phyloP scores from a whole-genome alignment of 257 asterid genomes.

The Solanum chilense region DNA sequence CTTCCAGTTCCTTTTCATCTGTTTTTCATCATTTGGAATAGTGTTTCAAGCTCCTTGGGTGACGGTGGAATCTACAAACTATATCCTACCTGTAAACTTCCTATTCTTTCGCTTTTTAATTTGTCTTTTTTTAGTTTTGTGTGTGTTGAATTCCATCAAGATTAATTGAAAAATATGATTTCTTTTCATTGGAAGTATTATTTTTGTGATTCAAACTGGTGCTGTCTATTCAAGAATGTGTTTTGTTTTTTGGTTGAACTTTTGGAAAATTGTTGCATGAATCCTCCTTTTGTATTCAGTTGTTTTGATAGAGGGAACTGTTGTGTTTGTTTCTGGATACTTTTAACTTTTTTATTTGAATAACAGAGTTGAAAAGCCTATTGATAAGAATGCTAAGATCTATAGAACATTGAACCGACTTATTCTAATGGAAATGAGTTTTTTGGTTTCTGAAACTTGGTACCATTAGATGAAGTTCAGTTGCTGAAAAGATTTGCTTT shows the following conservation, averaged over 20 bases:
- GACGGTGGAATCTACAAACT: constrained; percentile 5
- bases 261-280: not conserved
- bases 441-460: not conserved
- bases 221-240: not conserved
- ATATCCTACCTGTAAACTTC: constrained; percentile 33
- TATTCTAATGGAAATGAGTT: not conserved
- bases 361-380: not conserved
- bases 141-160: not conserved
- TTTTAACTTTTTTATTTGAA: not conserved
- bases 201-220: not conserved
- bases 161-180: not conserved
- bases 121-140: not conserved
- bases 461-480: not conserved
- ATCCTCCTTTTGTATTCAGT: not conserved
- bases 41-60: constrained; percentile 21
- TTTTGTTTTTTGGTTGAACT: not conserved
- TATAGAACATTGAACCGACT: not conserved
- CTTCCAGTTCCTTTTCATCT: constrained; percentile 31
- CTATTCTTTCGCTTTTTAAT: not conserved
- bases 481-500: not conserved
- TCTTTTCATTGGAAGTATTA: not conserved
- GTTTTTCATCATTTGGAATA: constrained; percentile 29
- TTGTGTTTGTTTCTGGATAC: not conserved
- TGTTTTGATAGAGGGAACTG: not conserved
- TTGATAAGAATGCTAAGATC: not conserved